Percentiles rank a stretch among this genome's conserved stretches.
Conservation (phyloP, 495 filamentous ascomycete species). For the Penicillium cinerascens region DNA sequence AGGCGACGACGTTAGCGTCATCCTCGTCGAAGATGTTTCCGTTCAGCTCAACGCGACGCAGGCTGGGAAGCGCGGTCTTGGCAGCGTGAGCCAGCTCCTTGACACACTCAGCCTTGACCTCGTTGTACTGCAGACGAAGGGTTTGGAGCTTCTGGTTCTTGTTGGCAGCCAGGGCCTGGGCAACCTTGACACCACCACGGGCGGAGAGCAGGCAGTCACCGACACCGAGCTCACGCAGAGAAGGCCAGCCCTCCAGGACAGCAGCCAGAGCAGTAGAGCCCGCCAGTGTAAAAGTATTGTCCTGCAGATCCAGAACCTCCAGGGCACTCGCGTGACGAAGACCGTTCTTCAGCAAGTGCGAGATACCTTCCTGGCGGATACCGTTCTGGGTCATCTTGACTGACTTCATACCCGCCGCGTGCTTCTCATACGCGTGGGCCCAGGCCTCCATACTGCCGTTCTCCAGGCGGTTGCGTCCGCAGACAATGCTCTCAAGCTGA, state of each 20-base stretch:
- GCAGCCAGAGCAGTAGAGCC: conserved; percentile 76
- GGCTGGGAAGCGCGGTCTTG: conserved; percentile 58
- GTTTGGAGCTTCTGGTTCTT: conserved; percentile 74
- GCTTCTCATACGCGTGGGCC: conserved; percentile 79
- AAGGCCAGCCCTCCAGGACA: conserved; percentile 69
- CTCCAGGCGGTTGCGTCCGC: conserved; percentile 91
- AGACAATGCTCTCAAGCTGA: conserved; percentile 87
- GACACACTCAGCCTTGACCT: conserved; percentile 73
- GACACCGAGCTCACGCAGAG: conserved; percentile 78
- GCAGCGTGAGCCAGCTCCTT: conserved; percentile 63
- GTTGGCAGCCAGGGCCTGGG: conserved; percentile 66
- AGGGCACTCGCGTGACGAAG: conserved; percentile 63
- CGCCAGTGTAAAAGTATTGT: conserved; percentile 88
- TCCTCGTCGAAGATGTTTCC: conserved; percentile 93
- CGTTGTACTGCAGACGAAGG: conserved; percentile 88
- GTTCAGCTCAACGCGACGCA: conserved; percentile 87
- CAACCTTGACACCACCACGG: conserved; percentile 74
- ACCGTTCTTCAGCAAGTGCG: conserved; percentile 69
- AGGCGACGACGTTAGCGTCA: conserved; percentile 56
- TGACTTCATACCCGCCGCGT: conserved; percentile 67
- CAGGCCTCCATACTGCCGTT: conserved; percentile 94
- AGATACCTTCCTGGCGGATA: conserved; percentile 89
- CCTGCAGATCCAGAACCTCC: conserved; percentile 81
- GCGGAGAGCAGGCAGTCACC: conserved; percentile 81
- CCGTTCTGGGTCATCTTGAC: conserved; percentile 99